Percentiles rank a stretch among this genome's conserved stretches.
phyloP scores from a whole-genome alignment of 306 rosid species.

The Prunus kanzakura region DNA sequence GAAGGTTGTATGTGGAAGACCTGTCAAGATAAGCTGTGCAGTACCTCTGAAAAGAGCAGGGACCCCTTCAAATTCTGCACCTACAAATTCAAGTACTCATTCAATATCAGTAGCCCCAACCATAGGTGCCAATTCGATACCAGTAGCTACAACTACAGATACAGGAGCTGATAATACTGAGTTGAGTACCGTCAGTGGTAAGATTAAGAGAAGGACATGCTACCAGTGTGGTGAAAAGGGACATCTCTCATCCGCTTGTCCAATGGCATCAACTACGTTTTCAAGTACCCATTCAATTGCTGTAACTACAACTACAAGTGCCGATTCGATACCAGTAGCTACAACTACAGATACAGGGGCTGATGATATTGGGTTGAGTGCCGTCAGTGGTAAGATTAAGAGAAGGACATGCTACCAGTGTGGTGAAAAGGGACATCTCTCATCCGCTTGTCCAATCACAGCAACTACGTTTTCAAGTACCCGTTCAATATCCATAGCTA shows the following conservation, averaged over 20 bases:
- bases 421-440: slow-evolving; percentile 70
- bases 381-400: slow-evolving; percentile 51
- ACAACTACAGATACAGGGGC: neutral
- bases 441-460: slow-evolving; percentile 55
- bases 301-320: neutral
- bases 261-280: slow-evolving; percentile 19
- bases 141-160: neutral
- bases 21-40: slow-evolving; percentile 76
- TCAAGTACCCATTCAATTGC: neutral
- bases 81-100: slow-evolving; percentile 7
- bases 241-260: slow-evolving; percentile 55
- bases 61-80: slow-evolving; percentile 18
- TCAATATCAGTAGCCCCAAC: neutral
- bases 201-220: slow-evolving; percentile 69
- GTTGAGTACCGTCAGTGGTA: slow-evolving; percentile 32
- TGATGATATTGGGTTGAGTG: neutral
- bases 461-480: neutral
- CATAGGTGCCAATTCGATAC: neutral
- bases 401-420: slow-evolving; percentile 76
- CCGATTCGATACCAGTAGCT: slow-evolving; percentile 16
- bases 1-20: slow-evolving; percentile 55
- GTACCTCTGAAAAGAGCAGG: slow-evolving; percentile 61
- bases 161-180: neutral
- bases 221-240: slow-evolving; percentile 81
- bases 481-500: neutral